These are phyloP conservation scores for Barnettozyma wickerhamii DNA, from an alignment of 805 yeast genomes.

Conservation along the genomic window DNA sequence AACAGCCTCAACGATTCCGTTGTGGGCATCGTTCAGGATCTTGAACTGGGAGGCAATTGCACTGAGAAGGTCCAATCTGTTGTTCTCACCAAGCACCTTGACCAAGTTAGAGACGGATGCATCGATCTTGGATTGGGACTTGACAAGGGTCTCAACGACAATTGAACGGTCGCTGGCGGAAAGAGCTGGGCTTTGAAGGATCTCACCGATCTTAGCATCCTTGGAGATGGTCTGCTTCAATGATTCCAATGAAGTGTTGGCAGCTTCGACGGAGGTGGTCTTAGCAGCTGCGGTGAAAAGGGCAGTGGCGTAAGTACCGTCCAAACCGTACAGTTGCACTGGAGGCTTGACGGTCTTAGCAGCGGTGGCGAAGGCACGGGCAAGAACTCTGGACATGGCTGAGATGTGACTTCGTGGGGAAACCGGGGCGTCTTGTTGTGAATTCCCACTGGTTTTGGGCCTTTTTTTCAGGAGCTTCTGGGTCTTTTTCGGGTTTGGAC, in stretches of 20 bases:
- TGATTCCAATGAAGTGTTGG: slow-evolving; percentile 58
- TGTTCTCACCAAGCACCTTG: slow-evolving; percentile 85
- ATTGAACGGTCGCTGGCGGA: slow-evolving; percentile 67
- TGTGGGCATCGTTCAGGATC: slow-evolving; percentile 79
- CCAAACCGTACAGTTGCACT: slow-evolving; percentile 89
- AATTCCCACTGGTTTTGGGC: background rate
- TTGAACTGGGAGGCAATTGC: slow-evolving; percentile 67
- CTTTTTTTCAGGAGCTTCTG: slow-evolving; percentile 4
- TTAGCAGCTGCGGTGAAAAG: slow-evolving; percentile 88
- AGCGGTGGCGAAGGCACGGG: slow-evolving; percentile 73
- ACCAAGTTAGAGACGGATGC: slow-evolving; percentile 75
- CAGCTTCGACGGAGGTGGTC: slow-evolving; percentile 68
- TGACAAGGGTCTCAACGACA: slow-evolving; percentile 57
- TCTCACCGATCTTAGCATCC: slow-evolving; percentile 60
- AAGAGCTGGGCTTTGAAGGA: slow-evolving; percentile 80
- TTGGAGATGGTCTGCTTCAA: slow-evolving; percentile 49
- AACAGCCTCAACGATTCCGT: slow-evolving; percentile 89
- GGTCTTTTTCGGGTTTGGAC: slow-evolving; percentile 4
- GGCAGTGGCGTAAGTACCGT: slow-evolving; percentile 96
- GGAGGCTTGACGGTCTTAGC: slow-evolving; percentile 72
- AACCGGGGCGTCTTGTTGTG: background rate
- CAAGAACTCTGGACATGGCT: slow-evolving; percentile 51
- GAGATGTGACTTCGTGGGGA: slow-evolving; percentile 6
- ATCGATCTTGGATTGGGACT: slow-evolving; percentile 48
- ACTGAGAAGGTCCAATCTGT: slow-evolving; percentile 73